Evolutionary conservation across 805 yeast species (phyloP).

Genomic region (Candida endomychidarum): DNA sequence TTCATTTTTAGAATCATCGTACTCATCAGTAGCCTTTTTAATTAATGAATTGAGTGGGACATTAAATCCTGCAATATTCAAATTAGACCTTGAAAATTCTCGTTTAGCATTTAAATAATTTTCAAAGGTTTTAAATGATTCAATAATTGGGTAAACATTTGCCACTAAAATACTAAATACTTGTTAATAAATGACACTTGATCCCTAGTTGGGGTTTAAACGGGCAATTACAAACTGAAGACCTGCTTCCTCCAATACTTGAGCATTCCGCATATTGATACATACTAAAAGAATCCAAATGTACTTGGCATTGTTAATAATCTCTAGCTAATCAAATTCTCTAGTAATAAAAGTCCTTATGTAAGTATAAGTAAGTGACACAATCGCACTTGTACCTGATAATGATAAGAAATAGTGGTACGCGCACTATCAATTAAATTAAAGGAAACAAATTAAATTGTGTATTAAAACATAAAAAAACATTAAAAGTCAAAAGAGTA

Average conservation of each 20-base stretch:
- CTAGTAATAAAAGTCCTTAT: too few relatives aligned
- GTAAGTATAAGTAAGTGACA: constrained; percentile 3
- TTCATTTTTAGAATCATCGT: constrained; percentile 10
- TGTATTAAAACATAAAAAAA: too few relatives aligned
- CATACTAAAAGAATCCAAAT: constrained; percentile 9
- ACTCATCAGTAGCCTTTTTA: constrained; percentile 25
- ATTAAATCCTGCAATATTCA: constrained; percentile 39
- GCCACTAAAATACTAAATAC: constrained; percentile 46
- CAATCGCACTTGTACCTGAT: constrained; percentile 4
- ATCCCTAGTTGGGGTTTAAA: constrained; percentile 2
- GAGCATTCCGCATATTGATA: too few relatives aligned
- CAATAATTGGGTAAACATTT: constrained; percentile 56
- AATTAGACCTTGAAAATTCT: constrained; percentile 25
- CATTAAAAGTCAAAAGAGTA: too few relatives aligned
- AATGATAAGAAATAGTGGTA: constrained; percentile 9
- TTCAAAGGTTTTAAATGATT: constrained; percentile 59
- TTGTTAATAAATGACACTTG: constrained; percentile 5
- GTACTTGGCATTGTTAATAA: constrained; percentile 7
- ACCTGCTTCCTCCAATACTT: too few relatives aligned
- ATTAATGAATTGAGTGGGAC: constrained; percentile 40
- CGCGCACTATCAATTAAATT: background rate
- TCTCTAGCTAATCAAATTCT: constrained; percentile 4
- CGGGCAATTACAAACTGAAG: too few relatives aligned
- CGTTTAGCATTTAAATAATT: constrained; percentile 32
- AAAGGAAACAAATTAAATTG: too few relatives aligned